Conservation (phyloP, 768 basidiomycete genomes). For the Mycena capillaripes region DNA sequence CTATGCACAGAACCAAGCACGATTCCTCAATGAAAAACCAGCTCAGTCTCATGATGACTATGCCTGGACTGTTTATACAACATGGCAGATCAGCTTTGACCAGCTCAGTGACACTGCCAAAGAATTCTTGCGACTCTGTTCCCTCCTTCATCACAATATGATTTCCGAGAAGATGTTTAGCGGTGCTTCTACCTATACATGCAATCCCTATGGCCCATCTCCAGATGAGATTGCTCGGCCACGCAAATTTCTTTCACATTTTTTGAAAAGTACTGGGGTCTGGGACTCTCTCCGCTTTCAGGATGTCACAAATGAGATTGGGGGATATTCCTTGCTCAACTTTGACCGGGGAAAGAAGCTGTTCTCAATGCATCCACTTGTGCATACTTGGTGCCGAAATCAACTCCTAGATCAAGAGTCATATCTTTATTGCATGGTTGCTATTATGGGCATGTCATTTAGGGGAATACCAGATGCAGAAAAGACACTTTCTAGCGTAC, state of each 20-base stretch:
- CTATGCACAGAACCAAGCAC: neutral
- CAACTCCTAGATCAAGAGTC: neutral
- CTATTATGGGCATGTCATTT: neutral
- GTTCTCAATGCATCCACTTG: slow-evolving; percentile 11
- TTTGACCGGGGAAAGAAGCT: neutral
- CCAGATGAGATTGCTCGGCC: neutral
- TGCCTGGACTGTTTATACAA: too few species aligned
- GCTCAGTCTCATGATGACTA: neutral
- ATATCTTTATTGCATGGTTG: neutral
- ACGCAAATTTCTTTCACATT: neutral
- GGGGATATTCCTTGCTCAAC: slow-evolving; percentile 9
- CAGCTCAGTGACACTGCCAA: neutral
- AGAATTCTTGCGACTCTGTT: neutral
- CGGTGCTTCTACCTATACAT: neutral
- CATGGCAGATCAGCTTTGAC: slow-evolving; percentile 5
- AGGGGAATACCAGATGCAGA: neutral
- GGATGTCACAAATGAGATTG: neutral
- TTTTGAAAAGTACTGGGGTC: neutral
- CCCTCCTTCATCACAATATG: neutral
- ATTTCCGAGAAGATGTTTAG: slow-evolving; percentile 3
- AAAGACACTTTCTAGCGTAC: neutral
- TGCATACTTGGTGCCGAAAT: neutral
- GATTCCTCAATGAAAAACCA: neutral
- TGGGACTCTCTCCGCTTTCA: slow-evolving; percentile 1
- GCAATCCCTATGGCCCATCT: too few species aligned